Percentiles rank a stretch among this genome's conserved stretches.
Conservation (phyloP, 139 green algal genomes). For the Yamagishiella unicocca region DNA sequence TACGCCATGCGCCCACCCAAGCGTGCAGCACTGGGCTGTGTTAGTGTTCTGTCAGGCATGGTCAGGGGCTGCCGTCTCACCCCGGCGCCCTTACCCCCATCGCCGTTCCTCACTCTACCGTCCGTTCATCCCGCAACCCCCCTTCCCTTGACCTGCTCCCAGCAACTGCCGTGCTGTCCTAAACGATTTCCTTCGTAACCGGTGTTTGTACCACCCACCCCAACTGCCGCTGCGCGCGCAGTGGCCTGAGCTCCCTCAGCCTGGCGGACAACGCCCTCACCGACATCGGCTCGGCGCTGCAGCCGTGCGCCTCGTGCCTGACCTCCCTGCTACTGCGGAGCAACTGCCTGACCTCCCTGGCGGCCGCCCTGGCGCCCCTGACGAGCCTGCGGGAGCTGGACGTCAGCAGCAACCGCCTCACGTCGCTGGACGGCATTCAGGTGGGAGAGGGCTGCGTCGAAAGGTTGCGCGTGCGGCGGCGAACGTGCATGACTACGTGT, state of each 20-base stretch:
- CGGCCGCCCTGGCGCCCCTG: not conserved
- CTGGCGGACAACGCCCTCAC: slow-evolving; percentile 28
- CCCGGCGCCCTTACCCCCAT: not conserved
- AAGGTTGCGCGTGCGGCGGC: too few species aligned
- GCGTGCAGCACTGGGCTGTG: too few species aligned
- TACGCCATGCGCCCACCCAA: too few species aligned
- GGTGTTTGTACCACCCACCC: too few species aligned
- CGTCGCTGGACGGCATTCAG: slow-evolving; percentile 16
- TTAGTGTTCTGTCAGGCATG: too few species aligned
- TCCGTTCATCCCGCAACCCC: too few species aligned
- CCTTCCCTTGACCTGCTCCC: too few species aligned
- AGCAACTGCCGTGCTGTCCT: too few species aligned
- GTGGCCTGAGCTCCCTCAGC: slow-evolving; percentile 1
- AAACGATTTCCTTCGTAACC: too few species aligned
- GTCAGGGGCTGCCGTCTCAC: too few species aligned
- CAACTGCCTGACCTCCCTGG: not conserved
- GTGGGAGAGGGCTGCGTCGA: too few species aligned
- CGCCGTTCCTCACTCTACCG: not conserved
- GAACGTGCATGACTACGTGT: too few species aligned
- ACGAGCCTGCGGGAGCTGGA: slow-evolving; percentile 15
- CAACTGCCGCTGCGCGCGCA: not conserved
- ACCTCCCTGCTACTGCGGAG: not conserved
- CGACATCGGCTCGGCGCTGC: not conserved
- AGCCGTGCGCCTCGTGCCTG: not conserved
- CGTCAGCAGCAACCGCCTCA: slow-evolving; percentile 25